Conservation (phyloP, 441 rosid genomes). For the Mallotus japonicus region DNA sequence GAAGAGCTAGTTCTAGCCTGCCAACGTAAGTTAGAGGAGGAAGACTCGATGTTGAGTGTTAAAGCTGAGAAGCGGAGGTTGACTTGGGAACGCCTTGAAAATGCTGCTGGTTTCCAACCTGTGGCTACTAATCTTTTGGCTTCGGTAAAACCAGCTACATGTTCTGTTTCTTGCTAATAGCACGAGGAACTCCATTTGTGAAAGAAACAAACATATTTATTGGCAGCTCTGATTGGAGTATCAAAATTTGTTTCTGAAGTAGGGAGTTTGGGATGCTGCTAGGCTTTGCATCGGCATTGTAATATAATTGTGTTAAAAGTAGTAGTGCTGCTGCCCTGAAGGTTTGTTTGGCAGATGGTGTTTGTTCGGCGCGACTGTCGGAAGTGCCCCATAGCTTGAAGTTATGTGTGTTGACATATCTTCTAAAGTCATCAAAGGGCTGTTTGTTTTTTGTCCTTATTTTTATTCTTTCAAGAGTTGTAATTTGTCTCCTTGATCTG, state of each 20-base stretch:
- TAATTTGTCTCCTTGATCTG: conserved; percentile 15
- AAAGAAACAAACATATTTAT: conserved; percentile 1
- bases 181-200: conserved; percentile 11
- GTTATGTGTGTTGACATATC: conserved; percentile 25
- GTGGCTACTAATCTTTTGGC: conserved; percentile 28
- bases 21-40: conserved; percentile 58
- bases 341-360: conserved; percentile 26
- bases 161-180: conserved; percentile 50
- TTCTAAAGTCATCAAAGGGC: conserved; percentile 24
- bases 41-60: conserved; percentile 33
- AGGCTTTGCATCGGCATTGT: conserved; percentile 35
- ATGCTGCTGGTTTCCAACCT: conserved; percentile 43
- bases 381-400: conserved; percentile 28
- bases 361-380: conserved; percentile 11
- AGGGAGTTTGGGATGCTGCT: conserved; percentile 25
- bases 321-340: conserved; percentile 25
- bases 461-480: conserved; percentile 29
- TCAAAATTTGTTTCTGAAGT: conserved; percentile 23
- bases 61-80: conserved; percentile 57
- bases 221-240: conserved; percentile 23
- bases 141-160: conserved; percentile 36
- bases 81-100: conserved; percentile 64
- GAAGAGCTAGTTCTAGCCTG: conserved; percentile 53
- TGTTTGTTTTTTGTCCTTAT: conserved; percentile 29
- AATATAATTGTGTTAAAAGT: conserved; percentile 25